A percentile compares a stretch with the other conserved stretches of the same genome.
Evolutionary conservation across 176 grass and related monocot species (phyloP).

Genomic region (Lolium multiflorum): DNA sequence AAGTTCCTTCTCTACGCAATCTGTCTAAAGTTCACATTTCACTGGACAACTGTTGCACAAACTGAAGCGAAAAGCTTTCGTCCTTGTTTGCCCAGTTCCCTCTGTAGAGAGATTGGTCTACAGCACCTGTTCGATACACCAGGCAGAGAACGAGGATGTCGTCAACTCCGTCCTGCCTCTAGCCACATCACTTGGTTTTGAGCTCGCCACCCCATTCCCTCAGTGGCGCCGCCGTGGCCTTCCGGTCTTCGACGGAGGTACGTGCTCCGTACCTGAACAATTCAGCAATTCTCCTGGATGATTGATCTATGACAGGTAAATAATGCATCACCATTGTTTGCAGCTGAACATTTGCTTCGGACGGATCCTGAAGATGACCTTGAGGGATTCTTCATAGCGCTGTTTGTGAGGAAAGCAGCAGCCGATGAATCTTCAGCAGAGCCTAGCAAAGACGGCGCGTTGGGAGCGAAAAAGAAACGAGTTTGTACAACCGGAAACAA

Average conservation of each 20-base stretch:
- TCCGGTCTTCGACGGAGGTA: slow-evolving; percentile 83
- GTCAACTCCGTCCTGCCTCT: slow-evolving; percentile 71
- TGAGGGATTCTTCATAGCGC: slow-evolving; percentile 90
- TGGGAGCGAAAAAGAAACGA: not conserved
- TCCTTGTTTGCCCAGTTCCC: slow-evolving; percentile 58
- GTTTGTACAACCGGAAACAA: slow-evolving; percentile 4
- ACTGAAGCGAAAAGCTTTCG: slow-evolving; percentile 42
- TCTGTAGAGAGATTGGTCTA: slow-evolving; percentile 77
- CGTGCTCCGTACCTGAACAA: not conserved
- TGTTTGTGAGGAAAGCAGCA: slow-evolving; percentile 69
- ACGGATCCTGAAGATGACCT: slow-evolving; percentile 76
- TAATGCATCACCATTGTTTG: not conserved
- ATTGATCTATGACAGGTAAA: not conserved
- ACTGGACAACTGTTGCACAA: not conserved
- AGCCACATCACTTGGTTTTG: slow-evolving; percentile 71
- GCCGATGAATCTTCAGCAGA: not conserved
- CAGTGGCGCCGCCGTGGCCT: slow-evolving; percentile 73
- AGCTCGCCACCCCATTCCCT: slow-evolving; percentile 76
- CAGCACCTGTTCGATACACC: slow-evolving; percentile 90
- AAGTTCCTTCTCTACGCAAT: slow-evolving; percentile 19
- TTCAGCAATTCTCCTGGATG: not conserved
- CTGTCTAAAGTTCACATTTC: not conserved
- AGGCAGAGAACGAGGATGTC: slow-evolving; percentile 92
- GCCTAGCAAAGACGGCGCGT: not conserved
- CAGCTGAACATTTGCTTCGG: slow-evolving; percentile 80